A percentile compares a stretch with the other conserved stretches of the same genome.
These are phyloP conservation scores for Fusarium camptoceras DNA, from an alignment of 2,329 filamentous ascomycete species.

Conservation along the genomic window DNA sequence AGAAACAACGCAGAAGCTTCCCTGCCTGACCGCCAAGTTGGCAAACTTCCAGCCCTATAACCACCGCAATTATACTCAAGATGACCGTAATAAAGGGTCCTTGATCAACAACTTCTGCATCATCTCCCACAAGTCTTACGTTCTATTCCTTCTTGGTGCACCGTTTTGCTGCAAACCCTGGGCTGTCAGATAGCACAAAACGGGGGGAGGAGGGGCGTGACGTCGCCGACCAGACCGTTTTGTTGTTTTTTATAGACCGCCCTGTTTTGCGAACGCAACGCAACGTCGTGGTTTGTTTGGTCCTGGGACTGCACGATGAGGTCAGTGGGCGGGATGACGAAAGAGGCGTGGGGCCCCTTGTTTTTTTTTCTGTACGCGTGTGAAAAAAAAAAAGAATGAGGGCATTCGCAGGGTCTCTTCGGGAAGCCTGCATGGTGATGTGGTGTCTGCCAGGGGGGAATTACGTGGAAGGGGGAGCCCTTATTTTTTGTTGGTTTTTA, in stretches of 20 bases:
- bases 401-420: slow-evolving; percentile 27
- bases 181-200: slow-evolving; percentile 10
- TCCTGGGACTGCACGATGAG: slow-evolving; percentile 45
- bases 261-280: slow-evolving; percentile 26
- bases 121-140: slow-evolving; percentile 4
- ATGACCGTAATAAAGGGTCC: slow-evolving; percentile 7
- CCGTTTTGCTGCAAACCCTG: slow-evolving; percentile 16
- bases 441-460: slow-evolving; percentile 13
- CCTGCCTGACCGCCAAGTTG: slow-evolving; percentile 16
- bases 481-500: neutral
- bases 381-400: slow-evolving; percentile 2
- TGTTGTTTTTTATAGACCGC: slow-evolving; percentile 37
- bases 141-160: slow-evolving; percentile 15
- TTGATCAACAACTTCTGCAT: slow-evolving; percentile 13
- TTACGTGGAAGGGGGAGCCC: slow-evolving; percentile 11
- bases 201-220: slow-evolving; percentile 20
- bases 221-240: slow-evolving; percentile 5
- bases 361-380: neutral
- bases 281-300: slow-evolving; percentile 3
- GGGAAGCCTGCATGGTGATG: slow-evolving; percentile 16
- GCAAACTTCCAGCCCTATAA: slow-evolving; percentile 4
- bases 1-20: slow-evolving; percentile 20
- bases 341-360: slow-evolving; percentile 21
- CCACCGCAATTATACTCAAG: neutral
- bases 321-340: slow-evolving; percentile 48